Percentiles rank a stretch among this genome's conserved stretches.
Evolutionary conservation across 2,329 filamentous ascomycete species (phyloP).

Genomic region (Akanthomyces muscarius): DNA sequence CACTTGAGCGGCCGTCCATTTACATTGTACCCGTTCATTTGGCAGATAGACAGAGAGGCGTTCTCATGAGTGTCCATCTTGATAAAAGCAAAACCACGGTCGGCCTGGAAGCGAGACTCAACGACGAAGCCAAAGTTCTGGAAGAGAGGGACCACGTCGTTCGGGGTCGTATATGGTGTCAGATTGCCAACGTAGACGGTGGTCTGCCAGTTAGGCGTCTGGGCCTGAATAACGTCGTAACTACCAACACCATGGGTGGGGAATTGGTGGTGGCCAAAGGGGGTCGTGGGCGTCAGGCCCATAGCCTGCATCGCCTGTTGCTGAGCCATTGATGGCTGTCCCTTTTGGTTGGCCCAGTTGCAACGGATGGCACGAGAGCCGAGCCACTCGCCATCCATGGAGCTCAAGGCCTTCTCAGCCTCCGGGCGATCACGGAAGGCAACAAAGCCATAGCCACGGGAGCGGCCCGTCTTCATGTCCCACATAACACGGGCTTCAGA

Average conservation of each 20-base stretch:
- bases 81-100: conserved; percentile 96
- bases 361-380: conserved; percentile 96
- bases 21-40: conserved; percentile 95
- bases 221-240: conserved; percentile 93
- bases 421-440: conserved; percentile 92
- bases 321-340: conserved; percentile 97
- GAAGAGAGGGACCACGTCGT: conserved; percentile 95
- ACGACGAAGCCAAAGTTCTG: conserved; percentile 98
- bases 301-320: conserved; percentile 96
- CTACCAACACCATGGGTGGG: conserved; percentile 94
- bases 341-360: conserved; percentile 99
- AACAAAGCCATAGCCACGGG: conserved; percentile 95
- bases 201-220: conserved; percentile 97
- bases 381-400: conserved; percentile 99
- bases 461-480: conserved; percentile 99
- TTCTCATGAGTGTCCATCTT: conserved; percentile 99
- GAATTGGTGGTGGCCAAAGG: conserved; percentile 96
- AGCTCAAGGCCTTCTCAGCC: conserved; percentile 91
- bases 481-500: conserved; percentile 99
- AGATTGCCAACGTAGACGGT: conserved; percentile 97
- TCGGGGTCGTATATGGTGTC: conserved; percentile 95
- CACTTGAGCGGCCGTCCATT: conserved; percentile 96
- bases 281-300: conserved; percentile 96
- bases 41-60: conserved; percentile 96
- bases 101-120: conserved; percentile 95